Base-by-base conservation (phyloP, 2,329 filamentous ascomycete species). In the Colletotrichum melonis region DNA sequence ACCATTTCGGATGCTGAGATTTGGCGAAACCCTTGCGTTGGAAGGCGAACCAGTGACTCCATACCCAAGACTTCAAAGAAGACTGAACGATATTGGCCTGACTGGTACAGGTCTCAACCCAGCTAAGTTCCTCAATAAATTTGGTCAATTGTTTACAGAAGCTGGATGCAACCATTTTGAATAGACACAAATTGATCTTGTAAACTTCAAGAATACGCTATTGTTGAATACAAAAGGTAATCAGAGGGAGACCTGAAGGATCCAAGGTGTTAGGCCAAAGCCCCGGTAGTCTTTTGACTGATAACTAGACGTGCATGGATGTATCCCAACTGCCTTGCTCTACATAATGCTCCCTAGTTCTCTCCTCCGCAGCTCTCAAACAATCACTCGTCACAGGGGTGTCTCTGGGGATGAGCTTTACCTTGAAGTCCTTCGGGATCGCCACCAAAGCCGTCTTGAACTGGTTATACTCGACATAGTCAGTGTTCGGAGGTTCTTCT, bases 361-460 rank as follows among this genome's bases (percentile, higher is more conserved):
- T 46, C 32, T 60, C 32, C 22, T 60, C 58, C 1, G 58, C 58
- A 9, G 38, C 22, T 24, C 35, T 35, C 49, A 65, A 19, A 22
- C 63, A 65, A 14, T 65, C 46, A 9, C 78, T 80, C 52, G 75
- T 78, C 74, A 83, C 16, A 11, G 5, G 5, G 7, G 30, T 80
- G 76, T 90, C 82, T 54, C 90, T 82, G 4, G 87, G 82, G 74
- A 81, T 83, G 69, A 91, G 86, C 0, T 88, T 86, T 59, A 89
- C 84, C 81, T 91, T 91, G 80, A 92, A 92, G 1, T 88, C 87
- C 80, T 90, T 91, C 0, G 90, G 90, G 75, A 92, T 89, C 2
- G 88, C 88, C 0, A 89, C 91, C 79, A 92, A 79, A 9, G 87
- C 86, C 1, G 90, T 92, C 0, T 89, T 86, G 24, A 87, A 87